These are phyloP conservation scores for Hansenula sp. DNA, from an alignment of 1,139 yeast species.

Conservation along the genomic window DNA sequence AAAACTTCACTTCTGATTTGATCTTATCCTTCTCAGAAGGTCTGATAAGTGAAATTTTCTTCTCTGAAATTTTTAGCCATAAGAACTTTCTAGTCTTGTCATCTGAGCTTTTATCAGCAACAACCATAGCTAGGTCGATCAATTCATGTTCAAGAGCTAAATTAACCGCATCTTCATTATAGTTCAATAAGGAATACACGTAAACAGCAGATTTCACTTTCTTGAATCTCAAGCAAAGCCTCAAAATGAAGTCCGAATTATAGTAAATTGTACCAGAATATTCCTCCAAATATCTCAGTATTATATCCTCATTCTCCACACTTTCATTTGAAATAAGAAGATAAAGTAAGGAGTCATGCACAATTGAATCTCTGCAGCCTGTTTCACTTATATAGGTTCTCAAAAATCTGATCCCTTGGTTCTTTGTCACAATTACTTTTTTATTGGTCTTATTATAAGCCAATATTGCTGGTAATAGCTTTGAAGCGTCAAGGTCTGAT, in stretches of 20 bases:
- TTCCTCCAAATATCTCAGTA: conserved; percentile 45
- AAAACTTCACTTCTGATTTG: conserved; percentile 30
- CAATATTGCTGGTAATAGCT: conserved; percentile 71
- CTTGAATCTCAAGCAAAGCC: conserved; percentile 62
- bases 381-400: conserved; percentile 54
- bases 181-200: conserved; percentile 60
- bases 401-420: conserved; percentile 65
- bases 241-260: conserved; percentile 70
- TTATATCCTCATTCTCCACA: conserved; percentile 32
- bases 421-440: conserved; percentile 34
- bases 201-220: conserved; percentile 64
- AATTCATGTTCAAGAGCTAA: conserved; percentile 64
- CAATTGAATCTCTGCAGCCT: conserved; percentile 40
- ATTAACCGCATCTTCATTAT: conserved; percentile 77
- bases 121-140: conserved; percentile 53
- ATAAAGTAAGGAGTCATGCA: conserved; percentile 73
- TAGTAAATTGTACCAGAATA: conserved; percentile 31
- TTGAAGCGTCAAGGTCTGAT: conserved; percentile 28
- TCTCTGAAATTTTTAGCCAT: conserved; percentile 68
- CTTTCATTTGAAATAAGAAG: conserved; percentile 58
- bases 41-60: conserved; percentile 38
- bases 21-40: conserved; percentile 19
- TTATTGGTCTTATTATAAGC: conserved; percentile 45
- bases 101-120: conserved; percentile 51
- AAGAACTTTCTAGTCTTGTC: conserved; percentile 56